Base-by-base conservation (phyloP, 192 early-diverging fungal genomes). In the Chytriomyces sp. region DNA sequence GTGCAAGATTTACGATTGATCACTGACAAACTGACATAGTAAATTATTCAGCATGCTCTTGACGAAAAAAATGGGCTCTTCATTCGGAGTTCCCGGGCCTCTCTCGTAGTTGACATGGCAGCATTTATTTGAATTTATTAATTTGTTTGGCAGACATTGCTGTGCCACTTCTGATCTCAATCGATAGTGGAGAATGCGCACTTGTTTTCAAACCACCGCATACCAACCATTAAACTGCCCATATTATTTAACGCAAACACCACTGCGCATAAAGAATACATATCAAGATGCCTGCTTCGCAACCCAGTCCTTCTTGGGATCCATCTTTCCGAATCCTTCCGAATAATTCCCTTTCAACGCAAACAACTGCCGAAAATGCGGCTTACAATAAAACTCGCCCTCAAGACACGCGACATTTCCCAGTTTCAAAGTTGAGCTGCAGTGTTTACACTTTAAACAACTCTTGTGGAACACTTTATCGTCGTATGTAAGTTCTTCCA, bases 301-400 rank as follows among this genome's bases (percentile, higher is more conserved):
- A 8, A 24, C 53, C 84, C 84, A 86, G 45, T 77, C 60, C 63
- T 81, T 82, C 74, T 86, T 85, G 64, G 82, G 86, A 44, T 81
- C 77, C 72, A 80, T 83, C 65, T 71, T 28, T 35, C 83, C 82
- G 72, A 89, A 89, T 6, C 88, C 88, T 61, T 89, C 88, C 61
- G 72, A 65, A 80, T 89, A 89, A 75, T 89, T 89, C 8, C 88
- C 88, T 73, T 89, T 89, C 4, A 87, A 69, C 49, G 79, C 80
- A 74, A 89, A 89, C 61, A 89, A 79, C 72, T 89, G 88, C 61
- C 82, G 83, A 62, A 86, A 88, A 68, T 85, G 83, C 0, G 84
- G 83, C 69, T 85, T 85, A 77, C 81, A 82, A 67, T 81, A 85
- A 60, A 79, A 83, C 72, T 77, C 48, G 6, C 80, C 80, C 64